Evolutionary conservation across 495 filamentous ascomycete species (phyloP).

Genomic region (Achaetomiella virescens): DNA sequence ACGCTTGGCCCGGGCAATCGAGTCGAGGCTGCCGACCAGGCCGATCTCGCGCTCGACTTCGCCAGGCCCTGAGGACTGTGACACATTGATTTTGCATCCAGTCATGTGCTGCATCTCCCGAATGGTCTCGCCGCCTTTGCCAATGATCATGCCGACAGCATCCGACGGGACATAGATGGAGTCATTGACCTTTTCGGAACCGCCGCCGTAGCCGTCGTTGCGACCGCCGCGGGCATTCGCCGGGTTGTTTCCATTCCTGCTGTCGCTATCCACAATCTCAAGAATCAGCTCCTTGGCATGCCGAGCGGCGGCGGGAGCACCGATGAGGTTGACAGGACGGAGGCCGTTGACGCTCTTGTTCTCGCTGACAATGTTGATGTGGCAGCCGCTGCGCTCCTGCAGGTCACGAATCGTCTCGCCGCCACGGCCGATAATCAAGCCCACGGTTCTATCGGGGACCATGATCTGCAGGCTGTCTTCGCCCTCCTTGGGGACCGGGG

Average conservation of each 20-base stretch:
- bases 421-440: conserved; percentile 76
- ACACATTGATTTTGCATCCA: conserved; percentile 85
- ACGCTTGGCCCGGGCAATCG: conserved; percentile 64
- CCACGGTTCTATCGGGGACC: conserved; percentile 84
- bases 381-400: conserved; percentile 76
- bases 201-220: conserved; percentile 28
- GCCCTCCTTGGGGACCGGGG: conserved; percentile 56
- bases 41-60: conserved; percentile 76
- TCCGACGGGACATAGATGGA: conserved; percentile 76
- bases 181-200: conserved; percentile 63
- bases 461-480: conserved; percentile 77
- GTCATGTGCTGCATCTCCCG: conserved; percentile 78
- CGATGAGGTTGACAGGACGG: conserved; percentile 78
- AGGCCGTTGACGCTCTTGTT: conserved; percentile 79
- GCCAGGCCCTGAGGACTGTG: conserved; percentile 58
- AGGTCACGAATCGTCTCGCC: conserved; percentile 86
- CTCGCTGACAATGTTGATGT: conserved; percentile 84
- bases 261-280: conserved; percentile 84
- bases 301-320: conserved; percentile 56
- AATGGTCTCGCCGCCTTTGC: conserved; percentile 80
- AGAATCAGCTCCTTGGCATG: conserved; percentile 72
- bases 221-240: conserved; percentile 29
- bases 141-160: conserved; percentile 86
- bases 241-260: conserved; percentile 44
- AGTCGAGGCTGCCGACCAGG: conserved; percentile 63